Base-by-base conservation (phyloP, 495 filamentous ascomycete genomes). In the Chaetomium cochliodes region DNA sequence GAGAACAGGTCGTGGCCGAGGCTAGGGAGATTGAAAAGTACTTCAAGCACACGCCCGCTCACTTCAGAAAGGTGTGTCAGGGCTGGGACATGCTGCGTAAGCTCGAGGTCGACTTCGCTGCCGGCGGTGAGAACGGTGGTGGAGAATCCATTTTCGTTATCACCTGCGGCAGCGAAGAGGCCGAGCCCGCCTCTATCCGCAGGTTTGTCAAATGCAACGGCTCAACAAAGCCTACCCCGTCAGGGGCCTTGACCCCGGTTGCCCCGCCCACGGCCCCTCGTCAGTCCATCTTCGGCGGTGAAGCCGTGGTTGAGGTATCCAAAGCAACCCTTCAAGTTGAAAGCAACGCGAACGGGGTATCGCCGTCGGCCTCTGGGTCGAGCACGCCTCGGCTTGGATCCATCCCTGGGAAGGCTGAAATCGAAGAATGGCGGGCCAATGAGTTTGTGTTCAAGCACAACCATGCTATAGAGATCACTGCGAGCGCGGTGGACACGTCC, bases 81-180 rank as follows among this genome's bases (percentile, higher is more conserved):
- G 88, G 89, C 4, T 98, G 96, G 94, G 89, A 97, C 68, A 98
- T 98, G 93, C 85, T 87, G 59, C 86, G 92, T 58, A 88, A 82
- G 55, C 75, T 98, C 22, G 88, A 92, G 71, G 90, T 96, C 9
- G 94, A 98, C 73, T 98, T 96, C 77, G 89, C 89, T 26, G 87
- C 86, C 52, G 90, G 89, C 65, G 91, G 96, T 75, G 84, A 87
- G 18, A 77, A 80, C 52, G 86, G 86, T 15, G 86, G 85, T 44
- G 92, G 92, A 26, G 92, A 97, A 73, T 81, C 79, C 18, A 74
- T 96, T 8, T 79, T 96, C 57, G 85, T 96, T 3, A 82, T 96
- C 60, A 82, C 84, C 12, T 90, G 87, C 68, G 92, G 88, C 7
- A 70, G 83, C 15, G 85, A 86, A 42, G 87, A 88, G 60, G 81